Evolutionary conservation across 1,139 yeast genomes (phyloP).

Genomic region (Kodamaea derodonti): DNA sequence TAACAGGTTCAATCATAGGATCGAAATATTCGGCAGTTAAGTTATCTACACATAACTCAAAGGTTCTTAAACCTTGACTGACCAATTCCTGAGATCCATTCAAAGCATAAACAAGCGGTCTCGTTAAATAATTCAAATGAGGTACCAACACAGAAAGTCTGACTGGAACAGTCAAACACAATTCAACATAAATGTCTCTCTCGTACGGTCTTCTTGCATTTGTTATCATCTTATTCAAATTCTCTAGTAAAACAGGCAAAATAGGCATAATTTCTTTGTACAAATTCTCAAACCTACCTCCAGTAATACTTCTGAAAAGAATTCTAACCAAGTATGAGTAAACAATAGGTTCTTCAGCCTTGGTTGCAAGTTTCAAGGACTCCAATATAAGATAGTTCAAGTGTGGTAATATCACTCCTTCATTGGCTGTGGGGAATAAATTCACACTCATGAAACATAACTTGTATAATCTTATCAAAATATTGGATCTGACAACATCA

Average conservation of each 20-base stretch:
- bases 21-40: slow-evolving; percentile 95
- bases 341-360: slow-evolving; percentile 88
- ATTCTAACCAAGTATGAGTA: slow-evolving; percentile 87
- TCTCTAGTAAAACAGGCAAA: slow-evolving; percentile 79
- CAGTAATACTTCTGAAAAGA: slow-evolving; percentile 89
- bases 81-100: slow-evolving; percentile 90
- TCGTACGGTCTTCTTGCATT: slow-evolving; percentile 88
- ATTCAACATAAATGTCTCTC: slow-evolving; percentile 87
- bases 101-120: slow-evolving; percentile 87
- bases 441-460: slow-evolving; percentile 95
- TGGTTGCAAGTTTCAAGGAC: slow-evolving; percentile 75
- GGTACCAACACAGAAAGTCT: slow-evolving; percentile 90
- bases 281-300: slow-evolving; percentile 88
- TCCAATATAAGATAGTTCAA: slow-evolving; percentile 76
- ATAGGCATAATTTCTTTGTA: slow-evolving; percentile 92
- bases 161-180: slow-evolving; percentile 94
- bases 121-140: slow-evolving; percentile 79
- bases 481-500: slow-evolving; percentile 73
- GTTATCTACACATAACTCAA: slow-evolving; percentile 96
- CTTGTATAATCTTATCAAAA: slow-evolving; percentile 81
- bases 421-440: slow-evolving; percentile 83
- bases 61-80: slow-evolving; percentile 88
- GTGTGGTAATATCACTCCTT: slow-evolving; percentile 82
- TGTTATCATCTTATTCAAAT: slow-evolving; percentile 75
- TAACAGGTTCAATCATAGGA: slow-evolving; percentile 93